phyloP scores from a whole-genome alignment of 148 eudicot species.

The Heliosperma pusillum region DNA sequence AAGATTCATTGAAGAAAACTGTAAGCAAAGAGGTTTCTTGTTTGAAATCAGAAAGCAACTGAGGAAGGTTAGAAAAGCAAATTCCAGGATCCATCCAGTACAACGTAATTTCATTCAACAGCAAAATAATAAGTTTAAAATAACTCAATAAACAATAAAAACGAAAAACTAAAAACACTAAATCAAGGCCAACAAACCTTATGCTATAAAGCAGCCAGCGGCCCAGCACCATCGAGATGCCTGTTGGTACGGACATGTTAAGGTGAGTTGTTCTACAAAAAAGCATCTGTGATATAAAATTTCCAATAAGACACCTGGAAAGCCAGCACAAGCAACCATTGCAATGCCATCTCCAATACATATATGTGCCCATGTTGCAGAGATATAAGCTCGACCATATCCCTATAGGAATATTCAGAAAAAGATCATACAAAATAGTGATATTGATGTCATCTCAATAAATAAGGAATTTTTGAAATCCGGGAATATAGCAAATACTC shows the following conservation, averaged over 20 bases:
- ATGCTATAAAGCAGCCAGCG: conserved; percentile 92
- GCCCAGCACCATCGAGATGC: conserved; percentile 99
- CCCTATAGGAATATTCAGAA: conserved; percentile 41
- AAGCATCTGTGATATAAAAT: neutral
- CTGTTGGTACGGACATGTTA: conserved; percentile 74
- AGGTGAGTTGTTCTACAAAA: neutral
- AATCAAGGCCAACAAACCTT: conserved; percentile 45
- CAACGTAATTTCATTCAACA: neutral
- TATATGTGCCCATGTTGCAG: conserved; percentile 96
- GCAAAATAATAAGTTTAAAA: neutral
- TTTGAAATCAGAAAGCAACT: neutral
- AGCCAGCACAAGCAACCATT: conserved; percentile 98
- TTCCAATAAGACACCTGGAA: conserved; percentile 32
- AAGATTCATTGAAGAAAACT: neutral
- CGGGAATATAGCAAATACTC: conserved; percentile 63
- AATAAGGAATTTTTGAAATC: neutral
- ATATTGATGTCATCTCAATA: neutral
- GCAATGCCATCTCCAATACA: conserved; percentile 99
- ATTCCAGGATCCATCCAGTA: neutral
- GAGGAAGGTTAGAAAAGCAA: neutral
- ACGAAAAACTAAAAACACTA: too few relatives aligned
- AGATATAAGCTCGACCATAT: conserved; percentile 91
- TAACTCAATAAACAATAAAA: too few relatives aligned
- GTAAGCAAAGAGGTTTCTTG: neutral
- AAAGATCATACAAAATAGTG: neutral